phyloP scores from a whole-genome alignment of 106 monocot genomes.

The Phalaenopsis equestris region DNA sequence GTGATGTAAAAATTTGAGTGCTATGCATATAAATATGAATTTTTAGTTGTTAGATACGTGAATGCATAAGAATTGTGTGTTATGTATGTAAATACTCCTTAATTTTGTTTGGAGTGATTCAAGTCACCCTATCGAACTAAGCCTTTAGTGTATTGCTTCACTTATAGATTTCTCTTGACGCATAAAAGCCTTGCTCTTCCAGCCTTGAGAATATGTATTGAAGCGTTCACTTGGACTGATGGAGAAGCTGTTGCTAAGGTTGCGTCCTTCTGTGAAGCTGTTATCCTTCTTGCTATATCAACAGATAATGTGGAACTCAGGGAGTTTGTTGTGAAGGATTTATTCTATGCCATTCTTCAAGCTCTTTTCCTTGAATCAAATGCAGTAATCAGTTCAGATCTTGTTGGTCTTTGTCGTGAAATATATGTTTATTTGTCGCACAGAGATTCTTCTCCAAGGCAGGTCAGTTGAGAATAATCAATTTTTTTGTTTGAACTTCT shows the following conservation, averaged over 20 bases:
- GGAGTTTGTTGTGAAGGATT: constrained; percentile 77
- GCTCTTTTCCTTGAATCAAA: constrained; percentile 74
- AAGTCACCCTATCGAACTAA: background rate
- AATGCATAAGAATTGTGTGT: too few relatives aligned
- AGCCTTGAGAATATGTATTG: constrained; percentile 48
- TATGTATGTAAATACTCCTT: too few relatives aligned
- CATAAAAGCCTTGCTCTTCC: constrained; percentile 53
- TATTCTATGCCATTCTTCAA: constrained; percentile 68
- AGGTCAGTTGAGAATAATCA: constrained; percentile 37
- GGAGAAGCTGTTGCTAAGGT: constrained; percentile 74
- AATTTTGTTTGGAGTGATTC: constrained; percentile 3
- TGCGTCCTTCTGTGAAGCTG: constrained; percentile 55
- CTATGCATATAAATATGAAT: too few relatives aligned
- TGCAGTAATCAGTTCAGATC: constrained; percentile 70
- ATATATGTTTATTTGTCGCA: constrained; percentile 76
- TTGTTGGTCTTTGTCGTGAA: constrained; percentile 87
- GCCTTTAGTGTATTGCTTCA: background rate
- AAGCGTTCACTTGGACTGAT: constrained; percentile 81
- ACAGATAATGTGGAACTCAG: constrained; percentile 61
- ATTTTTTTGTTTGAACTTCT: background rate
- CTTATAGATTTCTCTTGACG: constrained; percentile 69
- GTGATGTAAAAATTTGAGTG: too few relatives aligned
- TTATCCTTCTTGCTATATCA: constrained; percentile 63
- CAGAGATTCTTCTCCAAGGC: constrained; percentile 79
- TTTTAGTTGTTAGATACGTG: too few relatives aligned